These are phyloP conservation scores for Podila horticola DNA, from an alignment of 192 early-diverging fungal genomes.

Conservation along the genomic window DNA sequence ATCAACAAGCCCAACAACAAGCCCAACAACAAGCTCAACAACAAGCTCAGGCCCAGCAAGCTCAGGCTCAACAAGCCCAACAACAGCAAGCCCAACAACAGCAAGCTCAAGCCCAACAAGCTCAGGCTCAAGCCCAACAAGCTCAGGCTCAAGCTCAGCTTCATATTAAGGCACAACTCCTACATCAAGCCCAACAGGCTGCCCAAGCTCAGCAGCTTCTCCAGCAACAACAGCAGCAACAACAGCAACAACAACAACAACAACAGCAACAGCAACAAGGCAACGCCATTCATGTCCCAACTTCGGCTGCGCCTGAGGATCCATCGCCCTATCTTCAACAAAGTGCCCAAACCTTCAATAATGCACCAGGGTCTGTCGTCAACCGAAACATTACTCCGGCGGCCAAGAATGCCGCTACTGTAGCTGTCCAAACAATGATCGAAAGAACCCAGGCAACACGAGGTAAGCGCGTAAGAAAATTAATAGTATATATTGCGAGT, in stretches of 20 bases:
- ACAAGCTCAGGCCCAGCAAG: conserved; percentile 11
- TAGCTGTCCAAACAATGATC: conserved; percentile 50
- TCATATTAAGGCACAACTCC: conserved; percentile 7
- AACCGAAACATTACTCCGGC: conserved; percentile 18
- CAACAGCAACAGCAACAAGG: conserved; percentile 6
- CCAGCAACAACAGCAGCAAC: conserved; percentile 10
- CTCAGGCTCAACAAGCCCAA: conserved; percentile 13
- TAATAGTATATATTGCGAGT: neutral
- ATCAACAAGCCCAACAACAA: conserved; percentile 28
- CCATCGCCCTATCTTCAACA: neutral
- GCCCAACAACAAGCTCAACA: conserved; percentile 27
- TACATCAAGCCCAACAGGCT: neutral
- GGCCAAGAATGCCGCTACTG: conserved; percentile 40
- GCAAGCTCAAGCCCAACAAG: conserved; percentile 16
- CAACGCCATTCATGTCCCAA: neutral
- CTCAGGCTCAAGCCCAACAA: conserved; percentile 1
- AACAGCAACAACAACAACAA: neutral
- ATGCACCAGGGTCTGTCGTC: conserved; percentile 3
- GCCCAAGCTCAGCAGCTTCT: conserved; percentile 4
- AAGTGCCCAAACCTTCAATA: neutral
- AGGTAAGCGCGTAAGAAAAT: conserved; percentile 28
- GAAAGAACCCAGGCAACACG: conserved; percentile 46
- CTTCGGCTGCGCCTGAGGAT: conserved; percentile 6
- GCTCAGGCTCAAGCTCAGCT: conserved; percentile 4
- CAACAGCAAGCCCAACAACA: conserved; percentile 21